Conservation (phyloP, 176 grass and related monocot genomes). For the Ensete ventricosum region DNA sequence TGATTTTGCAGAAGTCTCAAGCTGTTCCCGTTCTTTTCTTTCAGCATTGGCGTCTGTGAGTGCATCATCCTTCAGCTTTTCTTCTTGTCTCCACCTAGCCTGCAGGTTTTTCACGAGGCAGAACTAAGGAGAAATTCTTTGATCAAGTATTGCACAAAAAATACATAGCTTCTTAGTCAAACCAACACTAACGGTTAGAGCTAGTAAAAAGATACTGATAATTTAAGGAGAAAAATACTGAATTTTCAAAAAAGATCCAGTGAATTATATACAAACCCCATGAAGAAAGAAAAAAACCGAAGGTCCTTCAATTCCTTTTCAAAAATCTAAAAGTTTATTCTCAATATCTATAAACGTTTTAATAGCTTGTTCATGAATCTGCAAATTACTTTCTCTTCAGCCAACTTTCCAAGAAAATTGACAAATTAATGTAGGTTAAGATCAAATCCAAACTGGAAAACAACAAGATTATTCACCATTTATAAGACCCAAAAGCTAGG, state of each 20-base stretch:
- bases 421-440: background rate
- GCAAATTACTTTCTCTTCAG: background rate
- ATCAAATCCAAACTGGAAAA: too few relatives aligned
- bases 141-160: background rate
- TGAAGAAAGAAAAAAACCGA: too few relatives aligned
- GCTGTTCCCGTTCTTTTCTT: conserved; percentile 27
- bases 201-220: too few relatives aligned
- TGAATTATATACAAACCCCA: too few relatives aligned
- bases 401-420: background rate
- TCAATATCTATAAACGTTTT: too few relatives aligned
- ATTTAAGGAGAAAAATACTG: background rate
- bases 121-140: background rate
- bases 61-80: conserved; percentile 27
- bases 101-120: conserved; percentile 6
- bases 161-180: background rate
- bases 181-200: background rate
- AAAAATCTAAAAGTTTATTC: too few relatives aligned
- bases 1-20: conserved; percentile 29
- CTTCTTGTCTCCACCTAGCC: conserved; percentile 30
- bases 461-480: too few relatives aligned
- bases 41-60: conserved; percentile 17
- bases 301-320: too few relatives aligned
- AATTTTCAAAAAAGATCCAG: too few relatives aligned
- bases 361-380: too few relatives aligned
- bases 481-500: too few relatives aligned